Percentiles rank a stretch among this genome's conserved stretches.
Evolutionary conservation across 2,329 filamentous ascomycete species (phyloP).

Genomic region (Diaporthe capsici): DNA sequence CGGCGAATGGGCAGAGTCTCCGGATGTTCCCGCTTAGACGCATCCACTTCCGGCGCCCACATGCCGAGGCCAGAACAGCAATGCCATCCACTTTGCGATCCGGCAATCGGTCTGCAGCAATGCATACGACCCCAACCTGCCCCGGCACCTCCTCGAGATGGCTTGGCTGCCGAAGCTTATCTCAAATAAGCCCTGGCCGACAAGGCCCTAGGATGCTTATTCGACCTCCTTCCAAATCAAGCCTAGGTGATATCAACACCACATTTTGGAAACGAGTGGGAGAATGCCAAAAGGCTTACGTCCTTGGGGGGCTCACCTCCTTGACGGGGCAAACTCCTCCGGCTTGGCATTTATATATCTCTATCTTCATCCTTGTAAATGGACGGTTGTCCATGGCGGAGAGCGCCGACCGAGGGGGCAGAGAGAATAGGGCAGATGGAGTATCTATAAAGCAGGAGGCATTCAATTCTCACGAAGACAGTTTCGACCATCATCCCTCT

Average conservation of each 20-base stretch:
- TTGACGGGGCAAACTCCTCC: constrained; percentile 9
- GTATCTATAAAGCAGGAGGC: not conserved
- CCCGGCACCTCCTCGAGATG: constrained; percentile 15
- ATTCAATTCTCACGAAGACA: too few relatives aligned
- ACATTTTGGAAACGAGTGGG: not conserved
- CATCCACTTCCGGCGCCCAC: not conserved
- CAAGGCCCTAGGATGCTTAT: not conserved
- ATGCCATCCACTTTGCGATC: not conserved
- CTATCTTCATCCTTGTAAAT: constrained; percentile 4
- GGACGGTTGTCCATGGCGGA: not conserved
- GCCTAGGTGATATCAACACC: not conserved
- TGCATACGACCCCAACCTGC: constrained; percentile 5
- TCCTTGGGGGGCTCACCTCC: not conserved
- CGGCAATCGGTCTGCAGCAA: not conserved
- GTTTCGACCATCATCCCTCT: not conserved
- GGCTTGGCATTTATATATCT: not conserved
- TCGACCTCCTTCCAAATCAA: constrained; percentile 13
- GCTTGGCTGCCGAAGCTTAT: constrained; percentile 30
- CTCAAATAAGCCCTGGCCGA: constrained; percentile 23
- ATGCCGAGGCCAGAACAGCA: not conserved
- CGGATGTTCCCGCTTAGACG: not conserved
- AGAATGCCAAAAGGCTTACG: not conserved
- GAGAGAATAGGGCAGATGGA: not conserved
- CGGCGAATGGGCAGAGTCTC: not conserved
- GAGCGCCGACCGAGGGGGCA: too few relatives aligned